These are phyloP conservation scores for Sclerotinia minor DNA, from an alignment of 2,329 filamentous ascomycete genomes.

Conservation along the genomic window DNA sequence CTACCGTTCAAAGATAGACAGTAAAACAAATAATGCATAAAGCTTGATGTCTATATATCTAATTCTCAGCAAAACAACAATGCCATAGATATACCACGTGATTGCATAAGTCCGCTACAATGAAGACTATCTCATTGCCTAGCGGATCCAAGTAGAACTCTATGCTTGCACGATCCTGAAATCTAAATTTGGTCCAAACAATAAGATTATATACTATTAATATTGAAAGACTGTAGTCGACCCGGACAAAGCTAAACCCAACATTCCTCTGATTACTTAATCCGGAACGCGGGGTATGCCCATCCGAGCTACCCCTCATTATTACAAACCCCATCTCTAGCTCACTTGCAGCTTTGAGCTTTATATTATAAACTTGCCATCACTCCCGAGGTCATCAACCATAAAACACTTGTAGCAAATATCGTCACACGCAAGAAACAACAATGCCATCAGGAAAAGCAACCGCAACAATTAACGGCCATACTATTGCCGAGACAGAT, in stretches of 20 bases:
- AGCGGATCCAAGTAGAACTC: too few species aligned
- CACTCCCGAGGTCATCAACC: not conserved
- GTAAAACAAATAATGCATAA: too few species aligned
- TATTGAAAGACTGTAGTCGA: not conserved
- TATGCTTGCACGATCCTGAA: not conserved
- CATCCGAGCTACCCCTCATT: constrained; percentile 23
- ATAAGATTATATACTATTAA: not conserved
- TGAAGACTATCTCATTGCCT: too few species aligned
- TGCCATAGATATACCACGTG: too few species aligned
- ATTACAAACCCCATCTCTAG: constrained; percentile 12
- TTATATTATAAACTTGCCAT: not conserved
- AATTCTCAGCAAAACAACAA: too few species aligned
- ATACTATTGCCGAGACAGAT: constrained; percentile 48
- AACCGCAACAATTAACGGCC: constrained; percentile 48
- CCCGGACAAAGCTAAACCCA: not conserved
- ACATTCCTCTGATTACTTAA: constrained; percentile 1
- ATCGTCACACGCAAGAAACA: not conserved
- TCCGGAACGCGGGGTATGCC: not conserved
- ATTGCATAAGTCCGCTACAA: too few species aligned
- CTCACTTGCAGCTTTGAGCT: not conserved
- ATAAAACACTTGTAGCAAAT: not conserved
- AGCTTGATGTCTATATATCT: too few species aligned
- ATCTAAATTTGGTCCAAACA: not conserved
- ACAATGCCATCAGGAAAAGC: constrained; percentile 36
- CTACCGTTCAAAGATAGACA: too few species aligned